Evolutionary conservation across 2,329 filamentous ascomycete species (phyloP), one percentile per base, ranked within the genome.

Genomic region (Fusarium goolgardi): DNA sequence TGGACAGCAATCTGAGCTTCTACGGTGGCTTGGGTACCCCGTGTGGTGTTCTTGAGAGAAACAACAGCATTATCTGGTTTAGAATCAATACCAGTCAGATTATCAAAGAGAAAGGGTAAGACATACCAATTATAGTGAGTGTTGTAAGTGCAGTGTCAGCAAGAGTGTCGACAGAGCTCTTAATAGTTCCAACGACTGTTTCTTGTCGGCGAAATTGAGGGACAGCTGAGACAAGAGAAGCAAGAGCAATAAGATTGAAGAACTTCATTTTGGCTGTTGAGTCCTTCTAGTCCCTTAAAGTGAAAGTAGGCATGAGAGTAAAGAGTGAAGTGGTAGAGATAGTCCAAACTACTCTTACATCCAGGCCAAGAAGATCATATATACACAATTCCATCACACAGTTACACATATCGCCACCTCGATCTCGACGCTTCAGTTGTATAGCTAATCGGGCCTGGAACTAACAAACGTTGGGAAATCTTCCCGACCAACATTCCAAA

Each of bases 261-360:
- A 69, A 67, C 63, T 67, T 69, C 67, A 69, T 69, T 11, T 39
- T 64, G 34, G 27, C 29, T 27, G 10, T 23, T 27, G 10, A 23
- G 13, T 12, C 20, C 1, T 35, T 20, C 6, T 10, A 13, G 18
- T 20, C 25, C 12, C 3, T 25, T 46, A 5, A 20, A 34, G 18
- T 43, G 1, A 20, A 13, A 40, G n/a, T 35, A 31, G n/a, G 23
- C 12, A 44, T 37, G 16, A 45, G 35, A 43, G 23, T 63, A 31
- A 34, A 21, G 52, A 47, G 40, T 52, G 45, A 53, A 29, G n/a
- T 43, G 35, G 20, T 44, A 2, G 4, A 15, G 25, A 39, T 52
- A 15, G 4, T 10, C 20, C 23, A 18, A 29, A 32, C 18, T 6
- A 2, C 15, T 15, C 8, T 9, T 9, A 11, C 39, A 40, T 16